Base-by-base conservation (phyloP, 257 asterid species). In the Nicotiana sylvestris region DNA sequence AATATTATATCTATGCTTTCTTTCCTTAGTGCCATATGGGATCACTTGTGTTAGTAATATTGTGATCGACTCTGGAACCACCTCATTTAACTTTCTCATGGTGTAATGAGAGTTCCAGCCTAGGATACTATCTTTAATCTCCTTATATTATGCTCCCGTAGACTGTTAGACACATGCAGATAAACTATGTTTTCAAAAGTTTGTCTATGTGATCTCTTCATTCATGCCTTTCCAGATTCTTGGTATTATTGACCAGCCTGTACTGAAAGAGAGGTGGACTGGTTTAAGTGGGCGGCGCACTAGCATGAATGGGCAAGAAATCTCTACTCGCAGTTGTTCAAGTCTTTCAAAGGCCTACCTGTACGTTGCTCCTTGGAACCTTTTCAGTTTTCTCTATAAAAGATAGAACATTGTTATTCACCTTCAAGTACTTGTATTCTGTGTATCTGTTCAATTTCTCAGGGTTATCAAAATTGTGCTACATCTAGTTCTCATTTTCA, bases 181-280 rank as follows among this genome's bases (percentile, higher is more conserved):
- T 72, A 46, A 2, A 12, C 39, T 72, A 15, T 72, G 25, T 21
- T 66, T 51, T 7, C 79, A 1, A 4, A 27, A 76, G 80, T 49
- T 27, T 61, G 80, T 9, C 61, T 25, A 12, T 76, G 58, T 81
- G 33, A 81, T 67, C 56, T 60, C 68, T 66, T 32, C 56, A 51
- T 51, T 51, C 25, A 10, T 85, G 74, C 46, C 76, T 11, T 46
- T 51, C 86, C 78, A 96, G 99, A 90, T 96, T 87, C 92, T 96
- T 85, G 99, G 99, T 80, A 86, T 96, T 80, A 90, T 96, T 85
- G 98, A 96, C 89, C 99, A 96, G 83, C 98, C 99, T 82, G 78
- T 96, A 82, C 90, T 96, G 64, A 93, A 91, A 91, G 99, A 96
- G 85, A 93, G 99, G 88, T 96, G 98, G 98, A 83, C 93, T 9